Percentiles rank a stretch among this genome's conserved stretches.
Evolutionary conservation across 2,329 filamentous ascomycete species (phyloP).

Genomic region (Arachnopeziza araneosa): DNA sequence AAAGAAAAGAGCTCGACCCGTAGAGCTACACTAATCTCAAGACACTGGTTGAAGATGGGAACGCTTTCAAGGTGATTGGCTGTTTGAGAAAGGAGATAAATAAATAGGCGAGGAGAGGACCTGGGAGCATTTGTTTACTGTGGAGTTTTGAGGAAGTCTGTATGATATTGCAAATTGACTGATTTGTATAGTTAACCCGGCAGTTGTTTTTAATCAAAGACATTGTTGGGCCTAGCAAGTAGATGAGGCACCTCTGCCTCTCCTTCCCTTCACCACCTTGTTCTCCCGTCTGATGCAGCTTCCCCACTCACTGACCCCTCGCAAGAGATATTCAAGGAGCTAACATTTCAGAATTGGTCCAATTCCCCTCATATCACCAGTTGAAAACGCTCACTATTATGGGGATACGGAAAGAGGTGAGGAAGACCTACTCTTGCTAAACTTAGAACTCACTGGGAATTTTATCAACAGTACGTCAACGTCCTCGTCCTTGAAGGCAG

Average conservation of each 20-base stretch:
- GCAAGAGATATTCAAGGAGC: too few species aligned
- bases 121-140: conserved; percentile 9
- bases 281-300: conserved; percentile 4
- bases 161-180: conserved; percentile 15
- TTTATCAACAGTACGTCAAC: conserved; percentile 1
- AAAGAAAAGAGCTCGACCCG: conserved; percentile 15
- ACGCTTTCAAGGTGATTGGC: conserved; percentile 11
- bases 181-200: conserved; percentile 17
- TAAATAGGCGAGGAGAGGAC: conserved; percentile 5
- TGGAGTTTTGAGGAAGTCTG: conserved; percentile 13
- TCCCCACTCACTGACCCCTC: too few species aligned
- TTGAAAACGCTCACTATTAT: conserved; percentile 1
- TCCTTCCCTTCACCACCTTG: conserved; percentile 2
- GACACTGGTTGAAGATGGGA: conserved; percentile 10
- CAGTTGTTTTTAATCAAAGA: conserved; percentile 18
- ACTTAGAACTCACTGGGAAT: conserved; percentile 4
- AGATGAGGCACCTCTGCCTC: conserved; percentile 7
- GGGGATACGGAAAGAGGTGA: conserved; percentile 1
- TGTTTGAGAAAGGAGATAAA: conserved; percentile 8
- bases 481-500: conserved; percentile 2
- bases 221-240: conserved; percentile 12
- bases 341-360: too few species aligned
- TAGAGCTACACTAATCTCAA: conserved; percentile 10
- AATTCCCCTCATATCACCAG: conserved; percentile 7
- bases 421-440: conserved; percentile 1